A percentile compares a stretch with the other conserved stretches of the same genome.
These are phyloP conservation scores for Chaetothyriales sp. DNA, from an alignment of 2,329 filamentous ascomycete genomes.

Conservation along the genomic window DNA sequence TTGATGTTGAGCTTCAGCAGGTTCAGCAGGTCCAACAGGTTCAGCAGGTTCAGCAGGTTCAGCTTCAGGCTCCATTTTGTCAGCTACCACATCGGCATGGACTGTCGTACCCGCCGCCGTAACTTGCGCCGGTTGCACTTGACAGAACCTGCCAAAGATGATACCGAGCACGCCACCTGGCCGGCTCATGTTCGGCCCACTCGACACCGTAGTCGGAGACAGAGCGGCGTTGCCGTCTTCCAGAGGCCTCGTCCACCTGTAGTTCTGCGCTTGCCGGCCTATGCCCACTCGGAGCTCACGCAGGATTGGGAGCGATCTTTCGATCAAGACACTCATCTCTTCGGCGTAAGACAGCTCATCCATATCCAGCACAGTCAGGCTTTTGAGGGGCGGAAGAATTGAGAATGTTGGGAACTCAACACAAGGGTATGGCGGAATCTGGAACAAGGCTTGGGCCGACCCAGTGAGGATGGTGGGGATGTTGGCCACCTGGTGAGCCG, in stretches of 20 bases:
- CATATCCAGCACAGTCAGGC: slow-evolving; percentile 64
- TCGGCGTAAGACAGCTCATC: slow-evolving; percentile 73
- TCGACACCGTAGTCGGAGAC: slow-evolving; percentile 7
- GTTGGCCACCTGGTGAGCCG: slow-evolving; percentile 7
- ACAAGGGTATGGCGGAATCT: slow-evolving; percentile 34
- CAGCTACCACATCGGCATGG: background rate
- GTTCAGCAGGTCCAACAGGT: too few species aligned
- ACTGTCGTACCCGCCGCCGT: background rate
- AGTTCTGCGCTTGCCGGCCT: slow-evolving; percentile 39
- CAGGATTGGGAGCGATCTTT: slow-evolving; percentile 52
- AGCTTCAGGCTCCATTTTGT: background rate
- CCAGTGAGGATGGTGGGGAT: slow-evolving; percentile 14
- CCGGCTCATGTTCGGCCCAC: slow-evolving; percentile 43
- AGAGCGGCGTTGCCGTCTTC: slow-evolving; percentile 12
- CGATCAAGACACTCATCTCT: slow-evolving; percentile 66
- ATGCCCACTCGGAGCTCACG: slow-evolving; percentile 63
- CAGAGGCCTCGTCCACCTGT: slow-evolving; percentile 18
- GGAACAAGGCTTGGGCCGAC: slow-evolving; percentile 13
- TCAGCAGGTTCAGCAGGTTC: background rate
- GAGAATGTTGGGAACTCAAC: slow-evolving; percentile 73
- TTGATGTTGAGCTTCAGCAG: slow-evolving; percentile 1
- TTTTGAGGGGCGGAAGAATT: slow-evolving; percentile 59
- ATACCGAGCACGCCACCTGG: slow-evolving; percentile 54
- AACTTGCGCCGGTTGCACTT: slow-evolving; percentile 21
- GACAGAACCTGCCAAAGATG: slow-evolving; percentile 53